These are phyloP conservation scores for Discostella pseudostelligera DNA, from an alignment of 108 stramenopile genomes.

Conservation along the genomic window DNA sequence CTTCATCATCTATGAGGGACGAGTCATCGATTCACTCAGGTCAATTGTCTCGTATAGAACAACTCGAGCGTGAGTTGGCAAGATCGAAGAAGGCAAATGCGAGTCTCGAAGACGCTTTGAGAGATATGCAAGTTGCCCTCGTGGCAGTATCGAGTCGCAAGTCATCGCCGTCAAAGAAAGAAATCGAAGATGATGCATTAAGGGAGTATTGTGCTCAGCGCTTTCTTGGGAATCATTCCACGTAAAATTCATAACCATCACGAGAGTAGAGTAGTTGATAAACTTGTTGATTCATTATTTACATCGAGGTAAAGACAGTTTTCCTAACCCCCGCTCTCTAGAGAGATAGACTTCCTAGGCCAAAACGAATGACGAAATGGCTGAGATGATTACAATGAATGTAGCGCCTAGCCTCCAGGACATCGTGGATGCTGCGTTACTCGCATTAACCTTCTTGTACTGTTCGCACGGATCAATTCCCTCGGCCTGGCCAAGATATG, in stretches of 20 bases:
- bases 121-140: conserved; percentile 10
- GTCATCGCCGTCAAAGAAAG: neutral
- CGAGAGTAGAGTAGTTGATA: neutral
- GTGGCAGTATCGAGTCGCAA: conserved; percentile 7
- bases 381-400: neutral
- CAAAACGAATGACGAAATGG: too few species aligned
- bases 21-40: conserved; percentile 1
- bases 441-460: neutral
- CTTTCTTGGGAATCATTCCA: neutral
- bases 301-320: neutral
- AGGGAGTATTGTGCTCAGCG: conserved; percentile 19
- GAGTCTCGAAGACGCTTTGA: conserved; percentile 9
- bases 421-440: neutral
- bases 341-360: neutral
- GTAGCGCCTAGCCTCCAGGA: neutral
- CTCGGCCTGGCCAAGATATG: conserved; percentile 53
- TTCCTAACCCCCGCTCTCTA: too few species aligned
- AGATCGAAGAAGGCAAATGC: neutral
- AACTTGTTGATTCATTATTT: neutral
- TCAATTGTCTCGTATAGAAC: conserved; percentile 8
- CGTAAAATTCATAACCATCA: neutral
- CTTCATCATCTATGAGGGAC: conserved; percentile 7
- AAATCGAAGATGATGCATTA: conserved; percentile 26
- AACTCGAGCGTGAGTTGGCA: conserved; percentile 15
- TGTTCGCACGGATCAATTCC: conserved; percentile 55